Percentiles rank a stretch among this genome's conserved stretches.
Evolutionary conservation across 306 rosid species (phyloP).

Genomic region (Cicer chorassanicum): DNA sequence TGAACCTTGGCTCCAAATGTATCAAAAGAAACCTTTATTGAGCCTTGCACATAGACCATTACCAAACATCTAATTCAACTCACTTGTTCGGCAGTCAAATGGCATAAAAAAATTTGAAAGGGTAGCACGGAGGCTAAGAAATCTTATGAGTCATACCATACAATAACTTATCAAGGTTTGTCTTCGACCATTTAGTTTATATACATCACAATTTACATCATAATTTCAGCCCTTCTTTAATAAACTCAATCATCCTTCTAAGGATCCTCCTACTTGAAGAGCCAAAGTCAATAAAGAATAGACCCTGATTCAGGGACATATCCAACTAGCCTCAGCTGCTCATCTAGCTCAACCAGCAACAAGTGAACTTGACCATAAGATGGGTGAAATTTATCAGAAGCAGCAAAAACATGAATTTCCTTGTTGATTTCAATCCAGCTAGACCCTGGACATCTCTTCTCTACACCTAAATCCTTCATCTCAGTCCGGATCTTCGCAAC

Average conservation of each 20-base stretch:
- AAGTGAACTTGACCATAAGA: conserved; percentile 53
- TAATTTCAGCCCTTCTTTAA: conserved; percentile 1
- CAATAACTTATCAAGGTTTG: conserved; percentile 6
- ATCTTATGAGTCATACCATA: conserved; percentile 10
- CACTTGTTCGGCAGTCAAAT: not conserved
- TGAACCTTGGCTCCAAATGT: conserved; percentile 55
- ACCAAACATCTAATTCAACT: conserved; percentile 8
- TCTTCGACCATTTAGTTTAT: not conserved
- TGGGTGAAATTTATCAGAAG: conserved; percentile 66
- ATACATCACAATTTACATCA: not conserved
- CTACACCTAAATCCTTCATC: conserved; percentile 74
- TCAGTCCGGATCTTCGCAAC: conserved; percentile 60
- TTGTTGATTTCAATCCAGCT: conserved; percentile 77
- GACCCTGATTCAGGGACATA: conserved; percentile 50
- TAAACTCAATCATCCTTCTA: conserved; percentile 18
- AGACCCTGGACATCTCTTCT: conserved; percentile 73
- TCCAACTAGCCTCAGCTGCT: conserved; percentile 61
- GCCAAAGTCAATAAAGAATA: conserved; percentile 18
- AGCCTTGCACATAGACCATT: conserved; percentile 55
- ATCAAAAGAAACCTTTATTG: conserved; percentile 72
- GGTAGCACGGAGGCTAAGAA: not conserved
- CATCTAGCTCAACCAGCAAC: conserved; percentile 60
- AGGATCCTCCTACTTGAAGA: conserved; percentile 23
- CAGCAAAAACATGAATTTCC: conserved; percentile 63
- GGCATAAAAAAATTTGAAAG: not conserved